Evolutionary conservation across 164 flowering plant species (phyloP), one percentile per base, ranked within the genome.

Genomic region (Euptelea pleiosperma): DNA sequence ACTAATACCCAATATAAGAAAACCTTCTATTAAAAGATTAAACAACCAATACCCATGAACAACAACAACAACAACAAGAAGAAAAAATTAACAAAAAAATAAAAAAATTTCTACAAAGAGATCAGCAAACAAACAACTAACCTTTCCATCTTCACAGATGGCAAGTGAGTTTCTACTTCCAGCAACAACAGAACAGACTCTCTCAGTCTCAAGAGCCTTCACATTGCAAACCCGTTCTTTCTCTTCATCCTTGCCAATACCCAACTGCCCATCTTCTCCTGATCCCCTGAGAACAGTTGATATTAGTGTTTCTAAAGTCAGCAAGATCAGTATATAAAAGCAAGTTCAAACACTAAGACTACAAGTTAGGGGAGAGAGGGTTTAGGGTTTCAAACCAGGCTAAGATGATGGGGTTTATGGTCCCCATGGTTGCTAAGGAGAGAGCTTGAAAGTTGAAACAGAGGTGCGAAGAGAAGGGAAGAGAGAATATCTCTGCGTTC

Each of bases 111-210:
- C n/a, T n/a, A n/a, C n/a, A n/a, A n/a, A n/a, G n/a, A 37, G 18
- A 64, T 6, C 3, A 28, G 19, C 4, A 48, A 35, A 2, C 9
- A 49, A 31, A 15, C 21, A 33, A 14, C 1, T 9, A 30, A 90
- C 99, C 88, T 85, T 91, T 70, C 99, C 98, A 58, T 89, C 96
- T 3, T 89, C 78, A 59, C 86, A 86, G 55, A 94, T 89, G 47
- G 99, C 98, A 34, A 94, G 90, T 2, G 99, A 94, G 76, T 94
- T 94, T 31, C 99, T 82, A 63, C 99, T 94, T 6, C 99, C 98
- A 28, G 82, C 96, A 47, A 94, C 99, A 14, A 94, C 91, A 5
- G 87, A 81, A 52, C 76, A 69, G 22, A 91, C 85, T 3, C 30
- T 57, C 43, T 75, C 53, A 2, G 75, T 55, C 28, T 78, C 63